Evolutionary conservation across 1,284 basidiomycete species (phyloP).

Genomic region (Sanghuangporus baumii): DNA sequence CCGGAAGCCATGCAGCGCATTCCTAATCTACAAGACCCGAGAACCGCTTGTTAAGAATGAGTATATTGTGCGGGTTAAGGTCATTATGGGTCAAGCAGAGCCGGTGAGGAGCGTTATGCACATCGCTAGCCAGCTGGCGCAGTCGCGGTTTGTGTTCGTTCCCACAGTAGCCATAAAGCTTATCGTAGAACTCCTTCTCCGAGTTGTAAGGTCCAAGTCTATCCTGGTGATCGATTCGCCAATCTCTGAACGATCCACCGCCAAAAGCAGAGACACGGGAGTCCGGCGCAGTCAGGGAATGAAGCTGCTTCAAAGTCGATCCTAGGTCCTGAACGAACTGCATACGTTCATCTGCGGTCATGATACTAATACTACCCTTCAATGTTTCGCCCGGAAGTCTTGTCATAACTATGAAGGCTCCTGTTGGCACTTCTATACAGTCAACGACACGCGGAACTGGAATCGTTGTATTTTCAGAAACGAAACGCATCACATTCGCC

Average conservation of each 20-base stretch:
- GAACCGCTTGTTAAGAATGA: too few relatives aligned
- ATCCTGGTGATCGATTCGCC: background rate
- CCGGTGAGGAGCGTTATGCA: background rate
- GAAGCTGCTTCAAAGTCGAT: background rate
- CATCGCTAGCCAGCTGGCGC: background rate
- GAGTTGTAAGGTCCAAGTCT: background rate
- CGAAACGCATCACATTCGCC: too few relatives aligned
- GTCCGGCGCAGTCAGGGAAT: background rate
- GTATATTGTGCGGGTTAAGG: background rate
- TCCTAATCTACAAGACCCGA: too few relatives aligned
- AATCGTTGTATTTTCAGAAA: too few relatives aligned
- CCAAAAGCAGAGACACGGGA: background rate
- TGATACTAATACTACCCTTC: too few relatives aligned
- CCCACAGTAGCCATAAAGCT: background rate
- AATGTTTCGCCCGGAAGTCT: too few relatives aligned
- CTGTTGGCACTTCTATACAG: too few relatives aligned
- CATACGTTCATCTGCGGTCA: too few relatives aligned
- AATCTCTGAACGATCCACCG: background rate
- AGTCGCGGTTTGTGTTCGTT: background rate
- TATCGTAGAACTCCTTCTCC: background rate
- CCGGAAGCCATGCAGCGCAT: too few relatives aligned
- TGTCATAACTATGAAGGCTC: too few relatives aligned
- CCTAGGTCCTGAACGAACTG: too few relatives aligned
- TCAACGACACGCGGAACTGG: too few relatives aligned
- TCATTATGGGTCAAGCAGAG: background rate